Base-by-base conservation (phyloP, 371 early-diverging fungal genomes). In the Blastocladiella emersonii region DNA sequence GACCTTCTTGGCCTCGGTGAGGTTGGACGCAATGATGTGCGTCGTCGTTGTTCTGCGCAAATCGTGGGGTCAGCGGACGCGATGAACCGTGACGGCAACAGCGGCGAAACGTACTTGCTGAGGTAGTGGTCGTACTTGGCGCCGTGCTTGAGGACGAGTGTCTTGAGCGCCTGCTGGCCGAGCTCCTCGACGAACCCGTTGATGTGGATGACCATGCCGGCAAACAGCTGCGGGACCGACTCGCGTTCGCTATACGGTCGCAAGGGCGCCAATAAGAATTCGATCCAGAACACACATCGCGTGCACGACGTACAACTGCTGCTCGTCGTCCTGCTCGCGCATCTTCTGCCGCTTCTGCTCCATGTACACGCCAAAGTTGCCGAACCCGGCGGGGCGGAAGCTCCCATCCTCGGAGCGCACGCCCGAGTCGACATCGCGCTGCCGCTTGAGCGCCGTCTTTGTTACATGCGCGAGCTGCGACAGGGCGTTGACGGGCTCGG, bases 181-280 rank as follows among this genome's bases (percentile, higher is more conserved):
- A 85, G 84, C 53, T 51, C 30, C 37, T 78, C 66, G 0, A 84
- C 83, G 51, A 84, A 88, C 2, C 88, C 88, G 61, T 87, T 86
- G 48, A 85, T 78, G 64, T 86, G 75, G 34, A 86, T 80, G 1
- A 78, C 72, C 6, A 80, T 70, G 5, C 83, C 81, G 51, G 72
- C 67, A 61, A 86, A 86, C 8, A 86, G 77, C 65, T 61, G 63
- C 66, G 12, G 66, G 63, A 23, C 23, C 71, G 61, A 73, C 72
- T 45, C 81, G 76, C 57, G 85, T 85, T 60, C 78, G 68, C 45
- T 81, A 83, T 1, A 87, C 70, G 63, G 85, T 85, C 17, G 72
- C 19, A 48, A 19, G 19, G 19, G 48, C 19, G 25, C 19, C 19
- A 48, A 48, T 48, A 48, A 48, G 25, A 48, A 25, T 19, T 19